A percentile compares a stretch with the other conserved stretches of the same genome.
These are phyloP conservation scores for Fusarium sp. DNA, from an alignment of 2,329 filamentous ascomycete genomes.

Conservation along the genomic window DNA sequence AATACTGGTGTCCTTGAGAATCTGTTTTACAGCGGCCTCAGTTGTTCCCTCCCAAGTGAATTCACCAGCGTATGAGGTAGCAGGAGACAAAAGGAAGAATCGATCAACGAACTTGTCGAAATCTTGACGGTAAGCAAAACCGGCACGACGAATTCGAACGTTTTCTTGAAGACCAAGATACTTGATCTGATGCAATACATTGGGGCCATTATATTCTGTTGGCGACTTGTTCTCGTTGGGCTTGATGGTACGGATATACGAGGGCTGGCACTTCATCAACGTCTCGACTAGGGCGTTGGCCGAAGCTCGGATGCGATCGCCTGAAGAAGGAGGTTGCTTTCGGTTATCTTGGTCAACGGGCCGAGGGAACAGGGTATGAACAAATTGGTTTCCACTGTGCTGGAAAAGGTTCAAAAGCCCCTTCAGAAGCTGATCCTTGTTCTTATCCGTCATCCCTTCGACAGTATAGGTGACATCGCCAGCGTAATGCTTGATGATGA, in stretches of 20 bases:
- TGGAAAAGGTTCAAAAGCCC: conserved; percentile 89
- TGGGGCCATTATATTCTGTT: conserved; percentile 88
- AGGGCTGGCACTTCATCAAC: conserved; percentile 95
- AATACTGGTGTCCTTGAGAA: conserved; percentile 95
- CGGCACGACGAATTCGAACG: conserved; percentile 93
- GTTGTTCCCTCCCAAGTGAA: conserved; percentile 95
- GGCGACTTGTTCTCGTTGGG: conserved; percentile 99
- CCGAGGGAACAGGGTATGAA: conserved; percentile 89
- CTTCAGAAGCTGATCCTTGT: conserved; percentile 97
- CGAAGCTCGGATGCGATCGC: conserved; percentile 94
- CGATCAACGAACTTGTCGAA: conserved; percentile 99
- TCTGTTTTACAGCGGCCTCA: conserved; percentile 87
- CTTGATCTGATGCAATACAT: conserved; percentile 98
- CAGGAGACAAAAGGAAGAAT: conserved; percentile 93
- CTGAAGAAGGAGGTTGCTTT: conserved; percentile 90
- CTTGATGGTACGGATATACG: conserved; percentile 99
- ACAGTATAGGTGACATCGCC: conserved; percentile 95
- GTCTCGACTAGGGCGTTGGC: conserved; percentile 95
- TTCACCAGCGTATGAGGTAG: conserved; percentile 95
- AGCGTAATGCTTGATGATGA: conserved; percentile 98
- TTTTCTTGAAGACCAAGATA: conserved; percentile 99
- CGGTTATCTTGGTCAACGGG: conserved; percentile 96
- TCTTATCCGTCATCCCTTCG: conserved; percentile 98
- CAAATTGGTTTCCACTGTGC: conserved; percentile 83
- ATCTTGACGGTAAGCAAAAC: conserved; percentile 95